These are phyloP conservation scores for Tetrapisispora arboricola DNA, from an alignment of 805 yeast genomes.

Conservation along the genomic window DNA sequence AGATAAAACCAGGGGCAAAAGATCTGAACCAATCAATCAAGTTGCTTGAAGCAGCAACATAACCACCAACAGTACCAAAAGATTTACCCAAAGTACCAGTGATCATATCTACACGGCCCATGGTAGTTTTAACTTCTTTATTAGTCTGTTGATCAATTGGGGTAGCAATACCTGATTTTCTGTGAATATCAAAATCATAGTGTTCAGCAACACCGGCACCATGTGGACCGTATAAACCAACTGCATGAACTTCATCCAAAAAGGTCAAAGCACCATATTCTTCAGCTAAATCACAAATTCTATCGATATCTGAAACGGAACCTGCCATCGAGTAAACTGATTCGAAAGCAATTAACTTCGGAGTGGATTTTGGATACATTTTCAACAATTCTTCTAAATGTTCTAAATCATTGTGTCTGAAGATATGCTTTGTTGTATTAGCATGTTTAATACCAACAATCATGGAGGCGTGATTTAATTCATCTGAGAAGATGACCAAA, in stretches of 20 bases:
- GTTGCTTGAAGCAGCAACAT: slow-evolving; percentile 77
- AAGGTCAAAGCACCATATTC: slow-evolving; percentile 96
- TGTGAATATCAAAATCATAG: slow-evolving; percentile 75
- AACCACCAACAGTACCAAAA: slow-evolving; percentile 95
- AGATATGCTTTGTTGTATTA: slow-evolving; percentile 75
- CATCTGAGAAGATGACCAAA: slow-evolving; percentile 87
- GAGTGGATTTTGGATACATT: slow-evolving; percentile 73
- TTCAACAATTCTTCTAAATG: slow-evolving; percentile 76
- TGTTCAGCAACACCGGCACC: slow-evolving; percentile 99
- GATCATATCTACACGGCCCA: slow-evolving; percentile 89
- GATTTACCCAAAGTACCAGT: slow-evolving; percentile 98
- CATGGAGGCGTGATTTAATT: slow-evolving; percentile 95
- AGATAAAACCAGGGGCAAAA: slow-evolving; percentile 93
- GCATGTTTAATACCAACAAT: slow-evolving; percentile 92
- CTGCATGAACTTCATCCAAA: slow-evolving; percentile 97
- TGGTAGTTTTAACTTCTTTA: slow-evolving; percentile 13
- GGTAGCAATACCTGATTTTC: slow-evolving; percentile 50
- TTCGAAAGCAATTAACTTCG: slow-evolving; percentile 94
- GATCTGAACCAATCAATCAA: slow-evolving; percentile 94
- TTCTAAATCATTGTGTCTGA: slow-evolving; percentile 78
- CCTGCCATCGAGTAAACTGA: slow-evolving; percentile 98
- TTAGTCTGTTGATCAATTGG: slow-evolving; percentile 26
- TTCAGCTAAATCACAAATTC: slow-evolving; percentile 90
- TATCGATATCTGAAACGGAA: slow-evolving; percentile 86
- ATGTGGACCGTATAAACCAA: slow-evolving; percentile 97